Conservation (phyloP, 805 yeast genomes). For the Torulaspora delbrueckii region DNA sequence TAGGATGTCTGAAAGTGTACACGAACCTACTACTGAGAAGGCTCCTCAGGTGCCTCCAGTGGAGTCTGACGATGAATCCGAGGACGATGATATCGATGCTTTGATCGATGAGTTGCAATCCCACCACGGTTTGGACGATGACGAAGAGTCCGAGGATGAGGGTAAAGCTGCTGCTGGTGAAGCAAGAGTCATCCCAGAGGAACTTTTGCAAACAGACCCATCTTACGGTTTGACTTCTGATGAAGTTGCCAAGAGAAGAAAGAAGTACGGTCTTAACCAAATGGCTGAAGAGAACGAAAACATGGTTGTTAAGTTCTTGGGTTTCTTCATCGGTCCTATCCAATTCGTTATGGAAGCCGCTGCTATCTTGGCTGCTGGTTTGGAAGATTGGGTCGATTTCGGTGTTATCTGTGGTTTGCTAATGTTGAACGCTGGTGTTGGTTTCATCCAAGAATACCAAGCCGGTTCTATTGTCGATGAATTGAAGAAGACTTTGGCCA, state of each 20-base stretch:
- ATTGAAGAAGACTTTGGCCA: conserved; percentile 90
- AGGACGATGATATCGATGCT: conserved; percentile 66
- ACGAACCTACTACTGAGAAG: conserved; percentile 16
- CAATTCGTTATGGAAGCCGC: conserved; percentile 98
- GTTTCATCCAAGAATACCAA: conserved; percentile 95
- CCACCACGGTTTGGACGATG: conserved; percentile 49
- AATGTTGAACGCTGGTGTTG: conserved; percentile 83
- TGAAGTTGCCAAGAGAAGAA: conserved; percentile 77
- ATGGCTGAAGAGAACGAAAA: conserved; percentile 88
- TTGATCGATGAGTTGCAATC: conserved; percentile 73
- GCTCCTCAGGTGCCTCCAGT: conserved; percentile 14
- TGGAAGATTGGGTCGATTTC: conserved; percentile 97
- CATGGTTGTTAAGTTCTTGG: conserved; percentile 68
- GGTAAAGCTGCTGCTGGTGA: conserved; percentile 47
- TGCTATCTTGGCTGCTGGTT: conserved; percentile 91
- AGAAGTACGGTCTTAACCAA: conserved; percentile 85
- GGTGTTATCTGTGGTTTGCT: conserved; percentile 92
- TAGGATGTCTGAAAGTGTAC: conserved; percentile 15
- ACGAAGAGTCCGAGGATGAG: conserved; percentile 46
- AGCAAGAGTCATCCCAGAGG: conserved; percentile 81
- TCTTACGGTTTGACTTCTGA: conserved; percentile 68
- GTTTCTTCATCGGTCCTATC: conserved; percentile 92
- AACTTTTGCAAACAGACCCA: conserved; percentile 77
- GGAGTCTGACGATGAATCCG: conserved; percentile 46
- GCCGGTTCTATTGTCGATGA: conserved; percentile 98